Evolutionary conservation across 1,139 yeast genomes (phyloP), one percentile per base, ranked within the genome.

Genomic region (Taphrina deformans): DNA sequence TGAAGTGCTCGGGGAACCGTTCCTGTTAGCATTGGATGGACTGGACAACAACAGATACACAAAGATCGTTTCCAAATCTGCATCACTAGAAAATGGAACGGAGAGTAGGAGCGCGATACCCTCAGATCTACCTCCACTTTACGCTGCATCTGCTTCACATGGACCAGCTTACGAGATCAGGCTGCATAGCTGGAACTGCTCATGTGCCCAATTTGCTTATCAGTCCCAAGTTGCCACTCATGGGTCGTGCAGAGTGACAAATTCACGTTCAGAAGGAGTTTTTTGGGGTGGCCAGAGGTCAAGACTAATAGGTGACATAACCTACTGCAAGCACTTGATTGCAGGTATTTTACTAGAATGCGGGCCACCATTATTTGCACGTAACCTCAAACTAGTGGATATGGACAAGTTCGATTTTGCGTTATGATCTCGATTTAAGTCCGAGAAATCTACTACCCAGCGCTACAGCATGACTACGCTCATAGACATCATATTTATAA

Each of bases 311-410:
- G 26, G 16, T 9, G 14, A 16, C 9, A 38, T 48, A 10, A n/a
- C 10, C 26, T 48, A 48, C 23, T 65, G 67, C 44, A 65, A 65
- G 26, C 67, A 65, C 38, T 27, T 65, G 48, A 58, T 65, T 12
- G 67, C 62, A 10, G 48, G 66, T 44, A 27, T 40, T n/a, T 27
- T 65, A 7, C 14, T 52, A 3, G 62, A 52, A 23, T 31, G 33
- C 23, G 59, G 52, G 10, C 53, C 51, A 7, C 46, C 59, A 12
- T 18, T 55, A 18, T 61, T 61, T 23, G 16, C 24, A 31, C 33
- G 27, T 7, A 10, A 38, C 12, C 5, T 12, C 21, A 44, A 55
- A 40, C 14, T n/a, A 12, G 48, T 16, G 5, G 23, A 21, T 12
- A 21, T 27, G 7, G 62, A 56, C 24, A 2, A 27, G 6, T 44